Evolutionary conservation across 257 asterid species (phyloP).

Genomic region (Orobanche coerulescens): DNA sequence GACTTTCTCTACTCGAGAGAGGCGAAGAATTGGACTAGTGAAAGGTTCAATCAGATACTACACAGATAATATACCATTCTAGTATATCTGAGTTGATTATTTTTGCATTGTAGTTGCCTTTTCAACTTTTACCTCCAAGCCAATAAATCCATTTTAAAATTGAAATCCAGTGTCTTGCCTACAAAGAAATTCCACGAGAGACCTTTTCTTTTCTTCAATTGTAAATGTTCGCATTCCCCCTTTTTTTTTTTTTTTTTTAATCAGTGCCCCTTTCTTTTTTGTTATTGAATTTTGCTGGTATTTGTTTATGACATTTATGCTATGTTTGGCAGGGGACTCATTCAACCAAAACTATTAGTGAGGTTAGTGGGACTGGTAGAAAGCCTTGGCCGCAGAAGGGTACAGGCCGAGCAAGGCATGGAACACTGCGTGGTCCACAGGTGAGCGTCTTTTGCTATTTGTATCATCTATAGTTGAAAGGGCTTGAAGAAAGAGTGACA

Average conservation of each 20-base stretch:
- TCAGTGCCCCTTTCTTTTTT: too few species aligned
- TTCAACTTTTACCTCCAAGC: too few species aligned
- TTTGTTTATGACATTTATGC: neutral
- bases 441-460: conserved; percentile 33
- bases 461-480: neutral
- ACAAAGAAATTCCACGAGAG: neutral
- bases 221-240: neutral
- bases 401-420: conserved; percentile 89
- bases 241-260: neutral
- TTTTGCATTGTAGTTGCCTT: too few species aligned
- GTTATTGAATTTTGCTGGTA: neutral
- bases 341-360: conserved; percentile 85
- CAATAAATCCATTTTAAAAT: too few species aligned
- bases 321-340: conserved; percentile 70
- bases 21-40: too few species aligned
- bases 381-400: conserved; percentile 92
- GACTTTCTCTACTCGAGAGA: too few species aligned
- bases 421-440: conserved; percentile 82
- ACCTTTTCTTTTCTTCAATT: neutral
- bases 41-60: too few species aligned
- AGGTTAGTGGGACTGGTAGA: conserved; percentile 95
- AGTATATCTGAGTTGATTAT: too few species aligned
- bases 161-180: neutral
- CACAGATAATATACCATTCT: too few species aligned
- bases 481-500: neutral